Conservation (phyloP, 306 rosid species). For the Castanospermum australe region DNA sequence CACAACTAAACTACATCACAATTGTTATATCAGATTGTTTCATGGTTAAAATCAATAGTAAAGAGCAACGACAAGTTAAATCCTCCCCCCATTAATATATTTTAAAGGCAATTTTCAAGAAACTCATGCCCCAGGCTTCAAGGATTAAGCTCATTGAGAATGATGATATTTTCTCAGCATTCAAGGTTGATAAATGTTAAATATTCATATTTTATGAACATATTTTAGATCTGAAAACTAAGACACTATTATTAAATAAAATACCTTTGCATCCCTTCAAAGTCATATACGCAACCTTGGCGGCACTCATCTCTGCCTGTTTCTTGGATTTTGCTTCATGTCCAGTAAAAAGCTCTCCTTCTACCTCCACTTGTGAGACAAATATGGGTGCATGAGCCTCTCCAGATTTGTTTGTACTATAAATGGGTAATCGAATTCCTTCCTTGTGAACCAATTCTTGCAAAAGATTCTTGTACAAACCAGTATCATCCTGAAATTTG, state of each 20-base stretch:
- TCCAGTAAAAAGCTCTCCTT: conserved; percentile 58
- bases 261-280: conserved; percentile 56
- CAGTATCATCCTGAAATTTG: conserved; percentile 47
- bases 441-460: conserved; percentile 76
- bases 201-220: neutral
- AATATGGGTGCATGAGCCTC: conserved; percentile 62
- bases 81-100: neutral
- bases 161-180: neutral
- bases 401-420: conserved; percentile 50
- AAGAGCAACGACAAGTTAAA: neutral
- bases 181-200: neutral
- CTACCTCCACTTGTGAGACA: conserved; percentile 66
- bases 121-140: neutral
- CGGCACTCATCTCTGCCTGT: conserved; percentile 79
- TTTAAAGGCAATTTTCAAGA: neutral
- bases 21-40: neutral
- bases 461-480: conserved; percentile 75
- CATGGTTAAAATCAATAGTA: neutral
- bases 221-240: neutral
- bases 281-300: conserved; percentile 66
- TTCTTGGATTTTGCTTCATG: conserved; percentile 66
- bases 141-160: neutral
- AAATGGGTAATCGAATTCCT: conserved; percentile 52
- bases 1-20: neutral
- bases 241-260: conserved; percentile 10